Percentiles rank a stretch among this genome's conserved stretches.
Evolutionary conservation across 106 monocot genomes (phyloP).

Genomic region (Dendrobium nobile): DNA sequence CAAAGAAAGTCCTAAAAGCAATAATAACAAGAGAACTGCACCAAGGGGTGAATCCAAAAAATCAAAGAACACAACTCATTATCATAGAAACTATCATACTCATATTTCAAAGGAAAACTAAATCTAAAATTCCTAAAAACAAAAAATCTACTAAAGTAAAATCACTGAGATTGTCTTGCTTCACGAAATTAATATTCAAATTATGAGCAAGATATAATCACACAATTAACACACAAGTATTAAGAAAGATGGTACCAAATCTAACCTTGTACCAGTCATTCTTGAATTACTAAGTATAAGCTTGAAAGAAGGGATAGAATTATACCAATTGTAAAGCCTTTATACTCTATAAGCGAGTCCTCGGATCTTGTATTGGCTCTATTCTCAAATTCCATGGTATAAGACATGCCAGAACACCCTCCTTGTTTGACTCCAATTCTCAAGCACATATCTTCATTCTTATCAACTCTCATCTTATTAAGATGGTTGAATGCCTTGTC

Average conservation of each 20-base stretch:
- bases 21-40: too few relatives aligned
- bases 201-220: neutral
- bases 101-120: too few relatives aligned
- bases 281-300: neutral
- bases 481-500: slow-evolving; percentile 85
- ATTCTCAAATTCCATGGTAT: slow-evolving; percentile 92
- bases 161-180: neutral
- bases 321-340: slow-evolving; percentile 87
- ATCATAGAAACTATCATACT: too few relatives aligned
- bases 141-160: too few relatives aligned
- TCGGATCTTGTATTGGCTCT: slow-evolving; percentile 50
- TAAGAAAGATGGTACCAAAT: neutral
- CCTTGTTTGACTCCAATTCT: slow-evolving; percentile 99
- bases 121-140: too few relatives aligned
- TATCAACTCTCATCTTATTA: slow-evolving; percentile 68
- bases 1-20: too few relatives aligned
- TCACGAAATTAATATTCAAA: neutral
- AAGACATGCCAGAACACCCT: slow-evolving; percentile 99
- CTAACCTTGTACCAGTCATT: neutral
- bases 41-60: too few relatives aligned
- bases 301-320: neutral
- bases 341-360: slow-evolving; percentile 80
- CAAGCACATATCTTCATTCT: slow-evolving; percentile 79
- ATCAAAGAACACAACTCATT: too few relatives aligned
- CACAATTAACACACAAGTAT: neutral